Conservation (phyloP, 805 yeast genomes). For the Candida mattraensis region DNA sequence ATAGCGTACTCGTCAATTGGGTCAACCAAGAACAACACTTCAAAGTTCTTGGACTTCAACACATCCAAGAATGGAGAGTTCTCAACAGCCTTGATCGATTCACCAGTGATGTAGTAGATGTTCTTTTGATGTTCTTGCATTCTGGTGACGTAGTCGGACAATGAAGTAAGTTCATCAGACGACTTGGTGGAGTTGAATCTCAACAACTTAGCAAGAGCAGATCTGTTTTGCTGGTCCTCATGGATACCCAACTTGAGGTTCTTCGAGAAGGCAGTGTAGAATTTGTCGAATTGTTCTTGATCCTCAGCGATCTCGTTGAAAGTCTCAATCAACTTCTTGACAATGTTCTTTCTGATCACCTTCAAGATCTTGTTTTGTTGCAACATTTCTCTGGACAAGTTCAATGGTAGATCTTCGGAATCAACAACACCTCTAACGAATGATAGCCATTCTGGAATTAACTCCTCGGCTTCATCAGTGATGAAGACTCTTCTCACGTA, state of each 20-base stretch:
- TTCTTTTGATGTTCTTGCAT: slow-evolving; percentile 99
- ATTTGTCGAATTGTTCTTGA: slow-evolving; percentile 96
- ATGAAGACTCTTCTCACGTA: slow-evolving; percentile 99
- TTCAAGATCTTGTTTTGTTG: slow-evolving; percentile 99
- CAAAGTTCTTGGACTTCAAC: slow-evolving; percentile 96
- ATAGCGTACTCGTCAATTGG: slow-evolving; percentile 99
- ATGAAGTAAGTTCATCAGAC: slow-evolving; percentile 88
- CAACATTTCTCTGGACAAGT: slow-evolving; percentile 99
- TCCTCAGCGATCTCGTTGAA: slow-evolving; percentile 99
- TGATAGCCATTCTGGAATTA: slow-evolving; percentile 97
- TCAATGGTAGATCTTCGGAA: slow-evolving; percentile 98
- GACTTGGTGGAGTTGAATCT: slow-evolving; percentile 98
- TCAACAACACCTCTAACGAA: slow-evolving; percentile 99
- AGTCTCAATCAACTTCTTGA: slow-evolving; percentile 97
- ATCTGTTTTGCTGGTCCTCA: slow-evolving; percentile 98
- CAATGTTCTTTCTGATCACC: slow-evolving; percentile 98
- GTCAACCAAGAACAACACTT: slow-evolving; percentile 95
- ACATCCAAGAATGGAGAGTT: slow-evolving; percentile 99
- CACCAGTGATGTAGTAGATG: slow-evolving; percentile 99
- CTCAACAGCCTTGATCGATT: slow-evolving; percentile 94
- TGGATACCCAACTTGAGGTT: slow-evolving; percentile 98
- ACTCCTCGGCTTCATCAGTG: slow-evolving; percentile 99
- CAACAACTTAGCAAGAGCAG: slow-evolving; percentile 90
- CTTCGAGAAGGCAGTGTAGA: slow-evolving; percentile 97
- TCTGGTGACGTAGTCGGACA: slow-evolving; percentile 96